Base-by-base conservation (phyloP, 176 grass and related monocot species). In the Areca catechu region DNA sequence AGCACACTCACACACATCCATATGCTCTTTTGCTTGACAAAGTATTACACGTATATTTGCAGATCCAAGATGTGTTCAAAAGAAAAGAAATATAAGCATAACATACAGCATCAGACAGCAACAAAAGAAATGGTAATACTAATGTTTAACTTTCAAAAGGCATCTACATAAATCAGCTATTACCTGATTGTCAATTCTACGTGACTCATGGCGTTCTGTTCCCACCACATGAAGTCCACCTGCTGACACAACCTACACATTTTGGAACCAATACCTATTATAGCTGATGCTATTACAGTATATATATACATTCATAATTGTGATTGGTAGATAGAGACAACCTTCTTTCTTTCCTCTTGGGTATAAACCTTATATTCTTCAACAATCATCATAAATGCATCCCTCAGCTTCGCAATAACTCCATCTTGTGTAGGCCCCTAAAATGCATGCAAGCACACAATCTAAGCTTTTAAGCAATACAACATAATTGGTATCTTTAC, bases 101-200 rank as follows among this genome's bases (percentile, higher is more conserved):
- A 43, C 34, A 43, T 43, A 43, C 14, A 43, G 34, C 34, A 43
- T 14, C 5, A 43, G 34, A 43, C 2, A 43, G 14, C 34, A 43
- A 12, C 9, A 43, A 43, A 43, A 43, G 2, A 43, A 12, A 43
- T 43, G 34, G 34, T 12, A 43, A 43, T 43, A 43, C 1, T 14
- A 2, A 43, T 43, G 34, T 43, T 43, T 43, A 2, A 43, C 34
- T 43, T 43, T 43, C 34, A 0, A 12, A 9, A 43, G 9, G 3
- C 6, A 43, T 43, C 9, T 43, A 12, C 63, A 60, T 66, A 5
- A 54, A 34, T 24, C 22, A 23, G 15, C 56, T 61, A 53, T 74
- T 85, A 90, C 92, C 77, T 96, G 92, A 84, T 96, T 96, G 65
- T 96, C 92, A 66, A 96, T 96, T 81, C 92, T 80, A 34, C 92